Evolutionary conservation across 2,329 filamentous ascomycete species (phyloP), one percentile per base, ranked within the genome.

Genomic region (Eutypa lata): DNA sequence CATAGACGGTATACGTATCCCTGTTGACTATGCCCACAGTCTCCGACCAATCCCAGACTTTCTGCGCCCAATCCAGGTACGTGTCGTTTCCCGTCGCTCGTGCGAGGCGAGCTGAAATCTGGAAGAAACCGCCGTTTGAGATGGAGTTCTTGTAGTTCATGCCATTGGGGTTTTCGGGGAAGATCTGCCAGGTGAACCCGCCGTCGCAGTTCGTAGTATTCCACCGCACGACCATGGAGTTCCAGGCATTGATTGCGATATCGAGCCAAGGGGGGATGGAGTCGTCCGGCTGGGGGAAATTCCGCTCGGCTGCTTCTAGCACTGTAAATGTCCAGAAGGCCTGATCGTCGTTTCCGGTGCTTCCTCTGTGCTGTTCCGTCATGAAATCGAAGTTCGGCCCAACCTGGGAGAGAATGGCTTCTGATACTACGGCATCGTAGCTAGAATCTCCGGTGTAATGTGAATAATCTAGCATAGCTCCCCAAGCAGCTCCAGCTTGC

Each of bases 61-160:
- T 83, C 45, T 76, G 68, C 1, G 87, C 86, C 87, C 87, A 90
- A 18, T 87, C 78, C 14, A 74, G 57, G 61, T 89, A 89, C 0
- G 81, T 87, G 48, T 79, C 68, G 62, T 89, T 86, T 16, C 83
- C 83, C 0, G 86, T 89, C 54, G 83, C 85, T 46, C 86, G 82
- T 24, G 86, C 88, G 14, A 93, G 77, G 18, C 90, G 86, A 1
- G 90, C 89, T 3, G 87, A 86, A 13, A 96, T 78, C 63, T 92
- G 87, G 70, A 95, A 92, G 66, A 94, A 84, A n/a, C 85, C 86
- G 42, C 89, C 90, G 68, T 94, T 94, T 56, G 86, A 86, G 61
- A 92, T 83, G 16, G 85, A 80, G 73, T 93, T 93, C 72, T 92
- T 94, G 80, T 95, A 94, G 64, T 84, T 79, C 67, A 91, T 86